Evolutionary conservation across 495 filamentous ascomycete species (phyloP).

Genomic region (Xylaria venustula): DNA sequence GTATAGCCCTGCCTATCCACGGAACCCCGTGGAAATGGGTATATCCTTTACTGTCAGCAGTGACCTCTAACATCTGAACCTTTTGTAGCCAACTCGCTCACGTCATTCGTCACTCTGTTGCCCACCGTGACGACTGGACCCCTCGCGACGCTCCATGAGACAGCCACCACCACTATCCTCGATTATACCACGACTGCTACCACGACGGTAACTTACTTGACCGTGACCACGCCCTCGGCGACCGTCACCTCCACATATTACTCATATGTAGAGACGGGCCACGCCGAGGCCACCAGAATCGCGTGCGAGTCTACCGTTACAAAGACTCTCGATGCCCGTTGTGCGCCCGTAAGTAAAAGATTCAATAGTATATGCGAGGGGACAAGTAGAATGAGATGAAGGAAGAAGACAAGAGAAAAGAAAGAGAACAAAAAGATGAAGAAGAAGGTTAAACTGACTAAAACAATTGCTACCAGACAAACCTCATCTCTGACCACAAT

Average conservation of each 20-base stretch:
- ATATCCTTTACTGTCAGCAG: too few relatives aligned
- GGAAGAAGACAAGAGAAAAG: too few relatives aligned
- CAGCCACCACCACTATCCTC: slow-evolving; percentile 14
- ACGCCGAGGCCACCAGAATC: background rate
- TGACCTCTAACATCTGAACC: background rate
- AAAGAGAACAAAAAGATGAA: too few relatives aligned
- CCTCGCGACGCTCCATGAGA: slow-evolving; percentile 19
- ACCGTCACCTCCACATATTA: slow-evolving; percentile 17
- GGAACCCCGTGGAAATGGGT: too few relatives aligned
- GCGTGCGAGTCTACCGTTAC: slow-evolving; percentile 16
- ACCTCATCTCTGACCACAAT: slow-evolving; percentile 20
- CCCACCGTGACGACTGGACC: slow-evolving; percentile 20
- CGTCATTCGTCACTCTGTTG: slow-evolving; percentile 11
- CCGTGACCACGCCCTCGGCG: slow-evolving; percentile 8
- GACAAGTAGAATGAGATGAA: too few relatives aligned
- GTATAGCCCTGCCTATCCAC: too few relatives aligned
- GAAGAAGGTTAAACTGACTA: background rate
- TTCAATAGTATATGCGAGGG: too few relatives aligned
- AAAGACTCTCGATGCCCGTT: slow-evolving; percentile 24
- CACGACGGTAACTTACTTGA: background rate
- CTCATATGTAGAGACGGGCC: slow-evolving; percentile 8
- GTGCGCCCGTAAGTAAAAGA: slow-evolving; percentile 16
- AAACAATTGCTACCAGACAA: slow-evolving; percentile 7
- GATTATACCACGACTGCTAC: slow-evolving; percentile 17
- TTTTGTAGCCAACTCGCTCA: slow-evolving; percentile 8